Evolutionary conservation across 2,329 filamentous ascomycete genomes (phyloP), one percentile per base, ranked within the genome.

Genomic region (Trichocomaceae sp.): DNA sequence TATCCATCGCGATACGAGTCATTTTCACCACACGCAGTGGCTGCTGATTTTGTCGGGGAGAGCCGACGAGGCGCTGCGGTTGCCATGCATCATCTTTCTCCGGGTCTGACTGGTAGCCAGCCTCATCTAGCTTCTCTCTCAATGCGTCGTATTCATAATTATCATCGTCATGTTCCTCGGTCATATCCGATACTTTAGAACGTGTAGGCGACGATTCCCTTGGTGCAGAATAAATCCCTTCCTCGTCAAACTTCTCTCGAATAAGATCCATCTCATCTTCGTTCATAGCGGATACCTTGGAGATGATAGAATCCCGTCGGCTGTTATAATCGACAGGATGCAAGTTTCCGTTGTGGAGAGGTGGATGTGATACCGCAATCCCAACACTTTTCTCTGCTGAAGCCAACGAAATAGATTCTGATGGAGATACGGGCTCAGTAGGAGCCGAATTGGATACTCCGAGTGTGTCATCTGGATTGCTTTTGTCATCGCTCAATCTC

Each of bases 191-290:
- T 26, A 56, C 54, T 29, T 52, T 44, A 26, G 54, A 52, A 19
- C 49, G 44, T 13, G 54, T 52, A 23, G 49, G 48, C 12, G 54
- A 56, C 5, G 54, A 45, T 5, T 52, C 33, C 9, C 23, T 37
- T 5, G 26, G 17, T 7, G 22, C 29, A 26, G 46, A n/a, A 15
- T 56, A 56, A 6, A 52, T 9, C 2, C 49, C 50, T n/a, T 56
- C 54, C 45, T 56, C 54, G 45, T 56, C 54, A 31, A 56, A 52
- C 9, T 56, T 56, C 17, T 56, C 54, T 2, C 54, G 26, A 15
- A 56, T 49, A 33, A 45, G 45, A 13, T 56, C 54, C 50, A 51
- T 56, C 23, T 52, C 50, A 35, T 57, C 54, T 46, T 51, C 46
- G 29, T 41, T 57, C 10, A 58, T 54, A 20, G 54, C 57, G 13